Evolutionary conservation across 2,329 filamentous ascomycete genomes (phyloP), one percentile per base, ranked within the genome.

Genomic region (Aspergillus ruber): DNA sequence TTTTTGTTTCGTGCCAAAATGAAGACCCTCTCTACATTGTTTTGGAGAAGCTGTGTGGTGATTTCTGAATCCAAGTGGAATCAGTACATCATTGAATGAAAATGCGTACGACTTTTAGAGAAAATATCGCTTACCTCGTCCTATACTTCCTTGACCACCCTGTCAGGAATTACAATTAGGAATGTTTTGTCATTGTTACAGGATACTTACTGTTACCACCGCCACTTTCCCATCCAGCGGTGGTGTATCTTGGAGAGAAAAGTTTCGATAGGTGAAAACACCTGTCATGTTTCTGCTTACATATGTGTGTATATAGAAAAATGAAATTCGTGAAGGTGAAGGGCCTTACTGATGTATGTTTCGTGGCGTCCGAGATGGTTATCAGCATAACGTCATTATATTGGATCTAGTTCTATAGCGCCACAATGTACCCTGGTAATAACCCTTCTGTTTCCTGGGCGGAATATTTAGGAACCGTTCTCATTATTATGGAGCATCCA

Each of bases 401-500:
- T 20, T 20, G 8, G 7, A 17, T 35, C 17, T 15, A 12, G 25
- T 38, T 38, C n/a, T 38, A 17, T 15, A 17, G 35, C n/a, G n/a
- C 10, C 35, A 38, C 25, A 29, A 29, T 29, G 10, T 10, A 29
- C 25, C 25, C 9, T 29, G n/a, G 15, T 35, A 35, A 35, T 35
- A 35, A 35, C 13, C 13, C 6, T 29, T 29, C 25, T 29, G 7
- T 29, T 12, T 29, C 25, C 25, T 12, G 25, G 2, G 10, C 10
- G 25, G 33, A 36, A 36, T 20, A 7, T 18, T 20, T 18, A 39
- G 36, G 52, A 51, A 45, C 48, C 51, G 33, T 53, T 54, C 50
- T 64, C 65, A 43, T 71, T 74, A 56, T 79, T 76, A 70, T 84
- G 88, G 33, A 97, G 83, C 80, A 98, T 83, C 85, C 88, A 98